Conservation (phyloP, 140 eudicot genomes). For the Senecio squalidus region DNA sequence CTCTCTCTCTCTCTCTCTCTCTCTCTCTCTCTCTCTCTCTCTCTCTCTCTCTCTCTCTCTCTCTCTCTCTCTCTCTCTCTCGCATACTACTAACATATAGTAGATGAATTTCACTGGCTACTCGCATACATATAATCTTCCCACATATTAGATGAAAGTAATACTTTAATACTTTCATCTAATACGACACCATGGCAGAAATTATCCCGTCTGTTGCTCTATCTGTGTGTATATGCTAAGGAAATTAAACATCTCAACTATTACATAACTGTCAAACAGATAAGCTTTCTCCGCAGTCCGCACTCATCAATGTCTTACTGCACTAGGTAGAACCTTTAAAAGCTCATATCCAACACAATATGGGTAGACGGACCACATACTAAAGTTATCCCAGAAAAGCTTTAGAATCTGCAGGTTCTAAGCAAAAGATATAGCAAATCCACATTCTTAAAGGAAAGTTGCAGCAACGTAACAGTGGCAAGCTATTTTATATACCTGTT, state of each 20-base stretch:
- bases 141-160: not conserved
- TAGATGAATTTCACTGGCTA: not conserved
- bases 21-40: too few relatives aligned
- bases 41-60: too few relatives aligned
- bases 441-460: too few relatives aligned
- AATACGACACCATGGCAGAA: too few relatives aligned
- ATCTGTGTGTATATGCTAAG: not conserved
- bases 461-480: not conserved
- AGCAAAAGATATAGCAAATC: not conserved
- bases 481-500: not conserved
- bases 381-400: too few relatives aligned
- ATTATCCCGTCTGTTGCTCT: not conserved
- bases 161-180: too few relatives aligned
- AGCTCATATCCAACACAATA: slow-evolving; percentile 1
- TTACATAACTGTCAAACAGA: not conserved
- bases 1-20: too few relatives aligned
- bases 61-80: not conserved
- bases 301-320: slow-evolving; percentile 1
- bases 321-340: slow-evolving; percentile 5
- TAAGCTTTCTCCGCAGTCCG: not conserved
- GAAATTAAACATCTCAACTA: not conserved
- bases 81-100: not conserved
- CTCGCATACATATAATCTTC: not conserved
- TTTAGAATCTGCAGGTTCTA: too few relatives aligned
- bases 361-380: too few relatives aligned